Base-by-base conservation (phyloP, 345 rosid genomes). In the Theobroma cacao region DNA sequence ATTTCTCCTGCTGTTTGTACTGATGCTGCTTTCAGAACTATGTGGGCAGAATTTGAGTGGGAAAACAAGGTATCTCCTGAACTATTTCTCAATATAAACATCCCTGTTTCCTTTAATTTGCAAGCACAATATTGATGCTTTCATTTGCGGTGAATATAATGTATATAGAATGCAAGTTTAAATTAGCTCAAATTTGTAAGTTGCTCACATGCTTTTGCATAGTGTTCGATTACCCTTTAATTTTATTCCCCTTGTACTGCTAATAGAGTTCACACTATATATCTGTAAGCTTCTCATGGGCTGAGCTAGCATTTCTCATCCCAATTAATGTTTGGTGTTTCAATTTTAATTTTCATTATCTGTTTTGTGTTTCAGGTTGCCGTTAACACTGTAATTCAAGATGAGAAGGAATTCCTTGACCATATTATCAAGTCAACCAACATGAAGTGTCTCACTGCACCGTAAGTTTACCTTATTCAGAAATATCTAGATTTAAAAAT, bases 41-140 rank as follows among this genome's bases (percentile, higher is more conserved):
- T 96, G 99, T 96, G 98, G 98, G 97, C 97, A n/a, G 98, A 95
- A 78, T 95, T 95, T 77, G 98, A 95, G 85, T 95, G 98, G 98
- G 98, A 95, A 86, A 95, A 95, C 89, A 95, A 95, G 98, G 98
- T 95, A 84, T 40, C 12, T 4, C 53, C 40, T 10, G 10, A 31
- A 52, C 36, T 47, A 33, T 64, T 17, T 52, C 38, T n/a, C 30
- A 11, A 60, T 75, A 17, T 26, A 11, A 47, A 13, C 36, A 2
- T 40, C 5, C 17, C 14, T 36, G 13, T 15, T 56, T 74, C 47
- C n/a, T 73, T 52, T 33, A 52, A 12, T 17, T 36, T 3, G 15
- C 48, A 55, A 26, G 14, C 31, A 24, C 38, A 38, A 38, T 22
- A 38, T 74, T 15, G 22, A 38, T 24, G 5, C n/a, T 20, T 26